Percentiles rank a stretch among this genome's conserved stretches.
Conservation (phyloP, 1,284 basidiomycete species). For the Rhizoctonia solani region DNA sequence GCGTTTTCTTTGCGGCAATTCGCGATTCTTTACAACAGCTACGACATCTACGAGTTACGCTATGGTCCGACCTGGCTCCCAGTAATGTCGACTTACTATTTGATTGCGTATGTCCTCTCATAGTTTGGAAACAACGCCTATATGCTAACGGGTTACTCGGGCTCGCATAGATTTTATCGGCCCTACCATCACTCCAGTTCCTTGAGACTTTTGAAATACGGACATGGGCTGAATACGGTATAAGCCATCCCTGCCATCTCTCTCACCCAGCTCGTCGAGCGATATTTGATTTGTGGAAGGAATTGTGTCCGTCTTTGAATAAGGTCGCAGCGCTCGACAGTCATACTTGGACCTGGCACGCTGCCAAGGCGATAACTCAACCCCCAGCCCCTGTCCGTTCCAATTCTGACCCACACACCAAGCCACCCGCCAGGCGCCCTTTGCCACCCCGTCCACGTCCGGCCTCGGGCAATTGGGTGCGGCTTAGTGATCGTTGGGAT, state of each 20-base stretch:
- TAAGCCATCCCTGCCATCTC: constrained; percentile 27
- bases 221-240: constrained; percentile 33
- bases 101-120: constrained; percentile 14
- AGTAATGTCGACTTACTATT: constrained; percentile 26
- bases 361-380: background rate
- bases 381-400: background rate
- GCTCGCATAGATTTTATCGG: constrained; percentile 21
- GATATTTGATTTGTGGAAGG: constrained; percentile 28
- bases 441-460: constrained; percentile 28
- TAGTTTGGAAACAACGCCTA: background rate
- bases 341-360: constrained; percentile 21
- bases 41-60: constrained; percentile 10
- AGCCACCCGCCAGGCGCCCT: background rate
- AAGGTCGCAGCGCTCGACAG: constrained; percentile 17
- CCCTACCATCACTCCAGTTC: constrained; percentile 18
- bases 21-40: constrained; percentile 15
- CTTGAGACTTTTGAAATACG: constrained; percentile 26
- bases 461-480: constrained; percentile 24
- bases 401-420: constrained; percentile 20
- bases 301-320: constrained; percentile 19
- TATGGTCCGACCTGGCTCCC: constrained; percentile 26
- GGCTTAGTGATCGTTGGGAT: constrained; percentile 24
- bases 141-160: constrained; percentile 18
- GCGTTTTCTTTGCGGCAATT: constrained; percentile 19
- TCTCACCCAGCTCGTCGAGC: constrained; percentile 14